phyloP scores from a whole-genome alignment of 371 early-diverging fungal genomes.

The Syncephalastrum monosporum region DNA sequence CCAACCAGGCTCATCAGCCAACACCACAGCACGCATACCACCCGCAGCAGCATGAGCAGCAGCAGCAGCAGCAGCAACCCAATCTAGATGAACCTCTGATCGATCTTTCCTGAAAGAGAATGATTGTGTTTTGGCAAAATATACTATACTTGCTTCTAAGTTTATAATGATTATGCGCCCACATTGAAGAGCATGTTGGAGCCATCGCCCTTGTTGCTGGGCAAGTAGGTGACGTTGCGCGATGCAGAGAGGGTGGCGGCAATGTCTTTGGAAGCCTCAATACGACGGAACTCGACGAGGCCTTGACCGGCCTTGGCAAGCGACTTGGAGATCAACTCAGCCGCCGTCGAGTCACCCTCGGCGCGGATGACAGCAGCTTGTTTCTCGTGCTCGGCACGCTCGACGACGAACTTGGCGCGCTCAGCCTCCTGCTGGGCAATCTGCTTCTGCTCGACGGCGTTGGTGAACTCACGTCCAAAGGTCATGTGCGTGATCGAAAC shows the following conservation, averaged over 20 bases:
- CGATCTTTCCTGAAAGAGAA: slow-evolving; percentile 32
- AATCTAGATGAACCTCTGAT: slow-evolving; percentile 47
- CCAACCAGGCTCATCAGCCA: slow-evolving; percentile 17
- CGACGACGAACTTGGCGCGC: slow-evolving; percentile 92
- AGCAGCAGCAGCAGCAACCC: slow-evolving; percentile 12
- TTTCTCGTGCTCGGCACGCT: slow-evolving; percentile 96
- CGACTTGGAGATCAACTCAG: slow-evolving; percentile 85
- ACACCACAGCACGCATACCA: slow-evolving; percentile 17
- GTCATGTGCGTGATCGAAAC: slow-evolving; percentile 98
- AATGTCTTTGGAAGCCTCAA: slow-evolving; percentile 97
- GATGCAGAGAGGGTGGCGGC: slow-evolving; percentile 85
- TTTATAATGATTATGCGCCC: slow-evolving; percentile 20
- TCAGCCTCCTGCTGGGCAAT: slow-evolving; percentile 98
- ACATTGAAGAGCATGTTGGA: slow-evolving; percentile 60
- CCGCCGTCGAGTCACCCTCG: slow-evolving; percentile 96
- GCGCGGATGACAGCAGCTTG: slow-evolving; percentile 97
- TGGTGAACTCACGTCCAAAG: slow-evolving; percentile 96
- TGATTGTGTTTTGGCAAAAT: too few relatives aligned
- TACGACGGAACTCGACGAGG: slow-evolving; percentile 93
- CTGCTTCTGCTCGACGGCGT: slow-evolving; percentile 90
- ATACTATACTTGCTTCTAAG: too few relatives aligned
- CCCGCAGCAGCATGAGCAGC: slow-evolving; percentile 11
- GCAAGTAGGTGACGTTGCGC: slow-evolving; percentile 92
- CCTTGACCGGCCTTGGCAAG: slow-evolving; percentile 89
- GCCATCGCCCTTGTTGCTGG: slow-evolving; percentile 51